These are phyloP conservation scores for Alternaria triticimaculans DNA, from an alignment of 2,329 filamentous ascomycete species.

Conservation along the genomic window DNA sequence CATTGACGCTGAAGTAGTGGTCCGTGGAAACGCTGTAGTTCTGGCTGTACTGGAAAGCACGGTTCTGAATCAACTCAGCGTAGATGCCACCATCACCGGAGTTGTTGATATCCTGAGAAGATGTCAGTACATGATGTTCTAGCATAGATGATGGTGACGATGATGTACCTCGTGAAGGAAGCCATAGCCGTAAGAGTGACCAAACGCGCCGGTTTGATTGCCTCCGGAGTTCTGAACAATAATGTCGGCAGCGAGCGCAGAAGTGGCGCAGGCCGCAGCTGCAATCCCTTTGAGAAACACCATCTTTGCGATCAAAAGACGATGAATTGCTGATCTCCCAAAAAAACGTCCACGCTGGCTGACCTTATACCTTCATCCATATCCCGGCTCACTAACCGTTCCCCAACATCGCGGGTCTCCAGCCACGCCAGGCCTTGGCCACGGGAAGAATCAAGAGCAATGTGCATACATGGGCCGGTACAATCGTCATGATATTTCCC, in stretches of 20 bases:
- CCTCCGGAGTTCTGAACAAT: slow-evolving; percentile 36
- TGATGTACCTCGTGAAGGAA: slow-evolving; percentile 38
- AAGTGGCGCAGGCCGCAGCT: slow-evolving; percentile 30
- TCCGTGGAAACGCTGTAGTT: slow-evolving; percentile 32
- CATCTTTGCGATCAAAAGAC: slow-evolving; percentile 26
- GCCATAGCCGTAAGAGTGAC: slow-evolving; percentile 38
- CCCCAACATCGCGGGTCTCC: not conserved
- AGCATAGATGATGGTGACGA: not conserved
- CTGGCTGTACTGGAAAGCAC: slow-evolving; percentile 67
- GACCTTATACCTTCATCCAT: slow-evolving; percentile 8
- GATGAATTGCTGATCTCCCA: slow-evolving; percentile 8
- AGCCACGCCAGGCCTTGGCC: slow-evolving; percentile 15
- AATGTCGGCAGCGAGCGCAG: slow-evolving; percentile 33
- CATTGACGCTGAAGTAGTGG: slow-evolving; percentile 43
- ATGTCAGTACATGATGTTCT: not conserved
- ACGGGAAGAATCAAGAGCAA: slow-evolving; percentile 8
- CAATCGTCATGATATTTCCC: slow-evolving; percentile 16
- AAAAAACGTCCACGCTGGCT: not conserved
- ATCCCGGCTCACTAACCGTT: not conserved
- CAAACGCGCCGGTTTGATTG: slow-evolving; percentile 38
- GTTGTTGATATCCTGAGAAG: slow-evolving; percentile 61
- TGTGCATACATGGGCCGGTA: slow-evolving; percentile 7
- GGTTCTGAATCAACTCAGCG: slow-evolving; percentile 72
- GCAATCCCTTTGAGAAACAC: slow-evolving; percentile 25
- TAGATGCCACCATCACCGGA: slow-evolving; percentile 77